These are phyloP conservation scores for Carnegiea gigantea DNA, from an alignment of 179 eudicot genomes.

Conservation along the genomic window DNA sequence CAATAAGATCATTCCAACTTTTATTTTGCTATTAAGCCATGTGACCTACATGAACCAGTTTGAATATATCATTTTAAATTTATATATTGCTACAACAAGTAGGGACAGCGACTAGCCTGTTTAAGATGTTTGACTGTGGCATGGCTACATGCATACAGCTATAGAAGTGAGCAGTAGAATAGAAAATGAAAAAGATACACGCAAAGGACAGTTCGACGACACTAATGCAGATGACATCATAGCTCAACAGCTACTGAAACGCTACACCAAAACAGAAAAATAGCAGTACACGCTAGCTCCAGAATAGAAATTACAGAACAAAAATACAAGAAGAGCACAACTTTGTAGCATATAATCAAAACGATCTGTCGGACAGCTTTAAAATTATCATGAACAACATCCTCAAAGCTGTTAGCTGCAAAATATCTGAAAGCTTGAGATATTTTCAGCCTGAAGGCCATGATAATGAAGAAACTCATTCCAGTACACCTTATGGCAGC, in stretches of 20 bases:
- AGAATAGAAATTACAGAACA: not conserved
- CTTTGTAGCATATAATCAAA: not conserved
- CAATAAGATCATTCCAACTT: not conserved
- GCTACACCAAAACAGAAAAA: not conserved
- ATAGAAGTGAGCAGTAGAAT: not conserved
- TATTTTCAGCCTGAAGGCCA: constrained; percentile 15
- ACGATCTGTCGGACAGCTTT: not conserved
- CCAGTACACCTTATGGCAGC: constrained; percentile 29
- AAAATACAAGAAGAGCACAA: not conserved
- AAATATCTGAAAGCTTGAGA: constrained; percentile 33
- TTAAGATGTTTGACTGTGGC: no score
- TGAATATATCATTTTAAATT: no score
- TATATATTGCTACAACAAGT: no score
- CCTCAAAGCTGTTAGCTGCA: constrained; percentile 13
- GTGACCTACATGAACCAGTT: no score
- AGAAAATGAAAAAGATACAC: not conserved
- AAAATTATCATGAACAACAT: not conserved
- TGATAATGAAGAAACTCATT: constrained; percentile 23
- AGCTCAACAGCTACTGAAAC: not conserved
- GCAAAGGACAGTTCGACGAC: not conserved
- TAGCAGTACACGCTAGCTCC: not conserved
- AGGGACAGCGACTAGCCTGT: not conserved
- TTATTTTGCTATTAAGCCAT: no score
- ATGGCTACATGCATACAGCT: no score
- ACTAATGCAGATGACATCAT: not conserved